Conservation (phyloP, 1,284 basidiomycete species). For the Rhodotorula sp. region DNA sequence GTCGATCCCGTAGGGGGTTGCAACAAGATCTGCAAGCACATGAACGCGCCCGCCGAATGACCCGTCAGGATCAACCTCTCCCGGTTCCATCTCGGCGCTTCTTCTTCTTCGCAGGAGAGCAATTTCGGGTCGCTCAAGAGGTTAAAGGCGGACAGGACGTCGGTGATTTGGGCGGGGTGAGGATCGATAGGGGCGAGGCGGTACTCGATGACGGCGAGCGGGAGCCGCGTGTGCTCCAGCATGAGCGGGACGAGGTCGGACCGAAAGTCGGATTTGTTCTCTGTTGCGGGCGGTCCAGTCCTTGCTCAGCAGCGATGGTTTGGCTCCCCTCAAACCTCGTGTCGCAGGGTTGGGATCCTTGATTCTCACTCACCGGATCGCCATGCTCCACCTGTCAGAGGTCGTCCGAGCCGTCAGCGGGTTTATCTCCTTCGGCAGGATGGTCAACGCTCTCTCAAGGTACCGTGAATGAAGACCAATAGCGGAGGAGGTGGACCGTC, state of each 20-base stretch:
- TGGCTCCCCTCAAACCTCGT: too few relatives aligned
- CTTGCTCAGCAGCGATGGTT: too few relatives aligned
- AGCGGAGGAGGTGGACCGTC: slow-evolving; percentile 10
- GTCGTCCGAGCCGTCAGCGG: too few relatives aligned
- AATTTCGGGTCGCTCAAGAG: slow-evolving; percentile 5
- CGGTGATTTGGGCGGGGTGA: slow-evolving; percentile 33
- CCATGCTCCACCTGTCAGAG: slow-evolving; percentile 36
- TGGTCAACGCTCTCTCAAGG: background rate
- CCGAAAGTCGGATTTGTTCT: slow-evolving; percentile 29
- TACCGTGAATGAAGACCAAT: slow-evolving; percentile 37
- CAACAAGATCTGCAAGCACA: slow-evolving; percentile 24
- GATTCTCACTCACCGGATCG: slow-evolving; percentile 29
- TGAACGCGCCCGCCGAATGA: slow-evolving; percentile 40
- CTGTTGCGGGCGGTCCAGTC: slow-evolving; percentile 6
- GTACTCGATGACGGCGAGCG: slow-evolving; percentile 36
- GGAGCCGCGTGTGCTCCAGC: slow-evolving; percentile 18
- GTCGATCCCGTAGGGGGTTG: background rate
- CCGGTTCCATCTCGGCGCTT: slow-evolving; percentile 25
- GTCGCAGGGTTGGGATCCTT: too few relatives aligned
- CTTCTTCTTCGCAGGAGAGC: slow-evolving; percentile 14
- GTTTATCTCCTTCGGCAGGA: too few relatives aligned
- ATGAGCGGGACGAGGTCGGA: slow-evolving; percentile 23
- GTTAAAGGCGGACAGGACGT: slow-evolving; percentile 31
- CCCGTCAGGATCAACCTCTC: slow-evolving; percentile 18
- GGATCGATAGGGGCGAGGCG: slow-evolving; percentile 30